Conservation (phyloP, 192 early-diverging fungal genomes). For the Coemansia sp. region DNA sequence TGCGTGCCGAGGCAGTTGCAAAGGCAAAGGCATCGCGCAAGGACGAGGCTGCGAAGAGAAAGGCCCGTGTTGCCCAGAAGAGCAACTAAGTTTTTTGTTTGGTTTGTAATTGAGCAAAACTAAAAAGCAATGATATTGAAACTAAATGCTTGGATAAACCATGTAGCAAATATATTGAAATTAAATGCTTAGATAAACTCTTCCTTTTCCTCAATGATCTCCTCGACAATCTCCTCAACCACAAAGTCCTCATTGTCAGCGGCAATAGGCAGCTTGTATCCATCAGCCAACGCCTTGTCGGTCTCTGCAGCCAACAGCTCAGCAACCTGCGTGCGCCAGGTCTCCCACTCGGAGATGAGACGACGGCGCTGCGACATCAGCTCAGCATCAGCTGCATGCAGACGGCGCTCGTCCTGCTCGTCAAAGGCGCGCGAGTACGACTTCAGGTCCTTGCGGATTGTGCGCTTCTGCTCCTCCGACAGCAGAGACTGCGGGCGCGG, state of each 20-base stretch:
- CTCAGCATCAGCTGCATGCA: constrained; percentile 68
- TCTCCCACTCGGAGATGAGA: constrained; percentile 80
- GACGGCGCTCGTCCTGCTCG: constrained; percentile 76
- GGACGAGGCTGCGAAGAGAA: constrained; percentile 80
- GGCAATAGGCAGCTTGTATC: constrained; percentile 68
- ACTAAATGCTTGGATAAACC: too few relatives aligned
- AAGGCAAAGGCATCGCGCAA: constrained; percentile 94
- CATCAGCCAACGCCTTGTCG: constrained; percentile 56
- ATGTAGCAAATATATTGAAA: too few relatives aligned
- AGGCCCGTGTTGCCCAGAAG: constrained; percentile 71
- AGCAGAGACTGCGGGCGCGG: constrained; percentile 86
- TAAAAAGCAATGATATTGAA: too few relatives aligned
- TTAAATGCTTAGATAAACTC: constrained; percentile 22
- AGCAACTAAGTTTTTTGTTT: constrained; percentile 13
- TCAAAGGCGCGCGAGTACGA: constrained; percentile 86
- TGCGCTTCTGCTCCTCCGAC: constrained; percentile 73
- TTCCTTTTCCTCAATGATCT: constrained; percentile 55
- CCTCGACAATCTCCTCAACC: constrained; percentile 83
- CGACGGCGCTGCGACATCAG: constrained; percentile 71
- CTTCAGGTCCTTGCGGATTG: constrained; percentile 89
- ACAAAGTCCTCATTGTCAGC: constrained; percentile 89
- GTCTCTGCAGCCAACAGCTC: constrained; percentile 57
- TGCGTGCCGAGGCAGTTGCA: constrained; percentile 78
- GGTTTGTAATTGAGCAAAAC: too few relatives aligned
- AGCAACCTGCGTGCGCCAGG: constrained; percentile 66